phyloP scores from a whole-genome alignment of 2,329 filamentous ascomycete genomes.

The Metarhizium guizhouense region DNA sequence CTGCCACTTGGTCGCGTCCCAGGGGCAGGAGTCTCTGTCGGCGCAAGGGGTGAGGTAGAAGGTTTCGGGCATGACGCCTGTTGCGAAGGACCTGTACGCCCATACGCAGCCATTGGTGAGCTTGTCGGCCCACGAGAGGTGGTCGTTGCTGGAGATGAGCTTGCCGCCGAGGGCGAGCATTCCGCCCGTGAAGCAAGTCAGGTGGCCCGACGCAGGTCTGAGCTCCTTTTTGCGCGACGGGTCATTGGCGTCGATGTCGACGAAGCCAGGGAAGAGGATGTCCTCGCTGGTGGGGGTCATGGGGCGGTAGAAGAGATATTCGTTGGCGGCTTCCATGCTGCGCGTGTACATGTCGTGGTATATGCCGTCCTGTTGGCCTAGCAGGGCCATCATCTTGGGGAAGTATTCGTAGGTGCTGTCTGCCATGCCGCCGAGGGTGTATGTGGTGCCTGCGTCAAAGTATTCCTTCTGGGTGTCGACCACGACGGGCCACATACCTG shows the following conservation, averaged over 20 bases:
- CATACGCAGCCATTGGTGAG: conserved; percentile 63
- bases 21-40: conserved; percentile 15
- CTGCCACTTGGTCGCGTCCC: conserved; percentile 29
- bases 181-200: conserved; percentile 51
- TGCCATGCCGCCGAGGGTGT: conserved; percentile 40
- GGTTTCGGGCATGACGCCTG: conserved; percentile 50
- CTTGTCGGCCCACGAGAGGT: conserved; percentile 54
- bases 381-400: conserved; percentile 53
- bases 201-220: conserved; percentile 5
- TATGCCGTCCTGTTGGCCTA: conserved; percentile 49
- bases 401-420: conserved; percentile 54
- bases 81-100: conserved; percentile 53
- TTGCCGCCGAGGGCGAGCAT: conserved; percentile 61
- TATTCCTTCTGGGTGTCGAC: conserved; percentile 49
- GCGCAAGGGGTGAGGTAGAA: conserved; percentile 33
- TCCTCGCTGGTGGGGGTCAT: conserved; percentile 53
- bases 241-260: conserved; percentile 32
- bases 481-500: conserved; percentile 64
- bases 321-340: conserved; percentile 49
- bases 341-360: conserved; percentile 57
- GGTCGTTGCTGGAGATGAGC: conserved; percentile 48
- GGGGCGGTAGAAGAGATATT: conserved; percentile 61
- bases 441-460: conserved; percentile 28
- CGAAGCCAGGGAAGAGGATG: conserved; percentile 50
- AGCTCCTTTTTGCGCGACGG: conserved; percentile 17